phyloP scores from a whole-genome alignment of 192 early-diverging fungal species.

The Backusella tuberculispora region DNA sequence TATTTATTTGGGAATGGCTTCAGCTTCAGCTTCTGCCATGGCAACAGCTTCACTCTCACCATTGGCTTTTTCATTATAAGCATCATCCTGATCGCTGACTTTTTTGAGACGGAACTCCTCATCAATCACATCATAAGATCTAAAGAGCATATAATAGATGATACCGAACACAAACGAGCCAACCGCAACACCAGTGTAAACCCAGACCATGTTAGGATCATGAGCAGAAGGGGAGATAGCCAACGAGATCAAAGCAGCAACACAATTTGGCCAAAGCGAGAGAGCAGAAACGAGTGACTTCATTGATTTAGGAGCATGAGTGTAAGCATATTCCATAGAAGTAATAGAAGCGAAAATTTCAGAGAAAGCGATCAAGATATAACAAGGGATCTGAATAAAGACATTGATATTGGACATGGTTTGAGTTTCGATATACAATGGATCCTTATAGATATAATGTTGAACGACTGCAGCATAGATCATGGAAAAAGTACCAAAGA shows the following conservation, averaged over 20 bases:
- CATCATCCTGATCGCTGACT: not conserved
- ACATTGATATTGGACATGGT: slow-evolving; percentile 46
- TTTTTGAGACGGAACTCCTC: slow-evolving; percentile 29
- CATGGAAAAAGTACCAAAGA: slow-evolving; percentile 58
- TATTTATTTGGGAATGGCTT: slow-evolving; percentile 24
- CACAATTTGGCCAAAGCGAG: slow-evolving; percentile 60
- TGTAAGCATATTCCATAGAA: slow-evolving; percentile 70
- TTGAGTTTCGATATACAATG: slow-evolving; percentile 45
- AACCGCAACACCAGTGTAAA: slow-evolving; percentile 56
- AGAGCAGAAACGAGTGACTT: slow-evolving; percentile 67
- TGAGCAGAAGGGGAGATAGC: slow-evolving; percentile 55
- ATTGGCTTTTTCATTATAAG: not conserved
- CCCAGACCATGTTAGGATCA: slow-evolving; percentile 59
- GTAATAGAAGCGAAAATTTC: slow-evolving; percentile 69
- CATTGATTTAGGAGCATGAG: slow-evolving; percentile 62
- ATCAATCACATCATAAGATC: slow-evolving; percentile 57
- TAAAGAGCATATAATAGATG: slow-evolving; percentile 57
- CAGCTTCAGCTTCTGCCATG: slow-evolving; percentile 6
- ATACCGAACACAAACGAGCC: slow-evolving; percentile 41
- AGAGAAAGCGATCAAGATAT: slow-evolving; percentile 57
- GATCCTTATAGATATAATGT: slow-evolving; percentile 59
- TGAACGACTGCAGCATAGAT: slow-evolving; percentile 63
- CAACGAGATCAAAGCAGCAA: slow-evolving; percentile 59
- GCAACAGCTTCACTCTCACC: not conserved
- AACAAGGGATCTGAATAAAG: slow-evolving; percentile 58